phyloP scores from a whole-genome alignment of 768 basidiomycete genomes.

The Arthromyces matolae region DNA sequence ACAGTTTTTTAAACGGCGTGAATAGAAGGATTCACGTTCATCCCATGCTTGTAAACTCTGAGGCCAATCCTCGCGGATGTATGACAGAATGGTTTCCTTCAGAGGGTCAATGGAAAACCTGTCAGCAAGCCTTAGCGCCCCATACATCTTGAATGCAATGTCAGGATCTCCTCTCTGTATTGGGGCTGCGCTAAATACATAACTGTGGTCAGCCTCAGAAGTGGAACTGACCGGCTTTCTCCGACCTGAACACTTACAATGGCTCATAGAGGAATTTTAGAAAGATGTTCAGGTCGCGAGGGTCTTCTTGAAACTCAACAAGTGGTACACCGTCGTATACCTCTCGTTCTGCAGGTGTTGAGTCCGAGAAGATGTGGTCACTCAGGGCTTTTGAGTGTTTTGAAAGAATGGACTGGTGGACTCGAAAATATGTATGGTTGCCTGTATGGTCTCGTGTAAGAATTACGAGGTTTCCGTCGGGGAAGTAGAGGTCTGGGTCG shows the following conservation, averaged over 20 bases:
- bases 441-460: constrained; percentile 21
- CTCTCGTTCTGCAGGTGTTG: constrained; percentile 16
- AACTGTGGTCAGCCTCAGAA: constrained; percentile 10
- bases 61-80: constrained; percentile 24
- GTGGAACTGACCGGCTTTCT: background rate
- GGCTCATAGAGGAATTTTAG: constrained; percentile 26
- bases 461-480: constrained; percentile 24
- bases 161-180: constrained; percentile 24
- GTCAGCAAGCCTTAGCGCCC: constrained; percentile 23
- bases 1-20: constrained; percentile 20
- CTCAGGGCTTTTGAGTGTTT: constrained; percentile 25
- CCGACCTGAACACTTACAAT: constrained; percentile 15
- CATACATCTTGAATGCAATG: constrained; percentile 24
- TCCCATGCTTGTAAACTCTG: constrained; percentile 22
- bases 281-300: constrained; percentile 22
- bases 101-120: constrained; percentile 23
- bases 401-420: constrained; percentile 25
- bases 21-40: constrained; percentile 22
- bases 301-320: constrained; percentile 24
- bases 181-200: constrained; percentile 21
- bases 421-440: constrained; percentile 24
- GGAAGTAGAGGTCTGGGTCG: constrained; percentile 24
- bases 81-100: constrained; percentile 21
- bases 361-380: constrained; percentile 20
- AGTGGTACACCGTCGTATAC: constrained; percentile 23